These are phyloP conservation scores for Fraxinus excelsior DNA, from an alignment of 257 asterid species.

Conservation along the genomic window DNA sequence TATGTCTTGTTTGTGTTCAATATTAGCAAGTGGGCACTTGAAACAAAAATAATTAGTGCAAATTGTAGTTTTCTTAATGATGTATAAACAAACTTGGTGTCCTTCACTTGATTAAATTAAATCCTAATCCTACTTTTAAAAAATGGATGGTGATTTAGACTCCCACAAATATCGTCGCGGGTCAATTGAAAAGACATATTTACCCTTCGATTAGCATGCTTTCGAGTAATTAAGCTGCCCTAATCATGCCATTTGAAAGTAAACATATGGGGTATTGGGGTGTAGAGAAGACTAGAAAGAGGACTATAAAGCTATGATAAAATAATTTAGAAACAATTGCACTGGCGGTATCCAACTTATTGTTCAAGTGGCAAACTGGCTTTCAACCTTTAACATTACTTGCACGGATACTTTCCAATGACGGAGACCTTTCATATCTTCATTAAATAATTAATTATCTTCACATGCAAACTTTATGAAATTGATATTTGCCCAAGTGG, in stretches of 20 bases:
- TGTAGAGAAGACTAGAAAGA: constrained; percentile 14
- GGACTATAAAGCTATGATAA: not conserved
- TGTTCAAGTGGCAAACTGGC: not conserved
- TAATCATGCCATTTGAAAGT: not conserved
- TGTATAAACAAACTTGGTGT: too few relatives aligned
- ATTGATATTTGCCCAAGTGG: too few relatives aligned
- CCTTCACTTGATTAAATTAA: constrained; percentile 36
- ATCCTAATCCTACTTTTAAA: constrained; percentile 34
- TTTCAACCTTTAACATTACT: not conserved
- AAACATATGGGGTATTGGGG: too few relatives aligned
- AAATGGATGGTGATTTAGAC: constrained; percentile 17
- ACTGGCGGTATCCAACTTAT: not conserved
- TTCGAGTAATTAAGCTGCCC: not conserved
- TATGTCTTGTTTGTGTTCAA: constrained; percentile 12
- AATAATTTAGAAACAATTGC: not conserved
- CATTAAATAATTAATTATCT: not conserved
- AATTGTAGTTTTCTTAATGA: constrained; percentile 19
- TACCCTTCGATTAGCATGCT: not conserved
- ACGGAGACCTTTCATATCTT: not conserved
- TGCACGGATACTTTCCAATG: too few relatives aligned
- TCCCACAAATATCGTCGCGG: not conserved
- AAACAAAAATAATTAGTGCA: constrained; percentile 33
- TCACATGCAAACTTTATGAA: not conserved
- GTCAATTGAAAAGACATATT: constrained; percentile 1
- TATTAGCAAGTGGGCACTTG: constrained; percentile 36